These are phyloP conservation scores for Aspergillus candidus DNA, from an alignment of 2,329 filamentous ascomycete species.

Conservation along the genomic window DNA sequence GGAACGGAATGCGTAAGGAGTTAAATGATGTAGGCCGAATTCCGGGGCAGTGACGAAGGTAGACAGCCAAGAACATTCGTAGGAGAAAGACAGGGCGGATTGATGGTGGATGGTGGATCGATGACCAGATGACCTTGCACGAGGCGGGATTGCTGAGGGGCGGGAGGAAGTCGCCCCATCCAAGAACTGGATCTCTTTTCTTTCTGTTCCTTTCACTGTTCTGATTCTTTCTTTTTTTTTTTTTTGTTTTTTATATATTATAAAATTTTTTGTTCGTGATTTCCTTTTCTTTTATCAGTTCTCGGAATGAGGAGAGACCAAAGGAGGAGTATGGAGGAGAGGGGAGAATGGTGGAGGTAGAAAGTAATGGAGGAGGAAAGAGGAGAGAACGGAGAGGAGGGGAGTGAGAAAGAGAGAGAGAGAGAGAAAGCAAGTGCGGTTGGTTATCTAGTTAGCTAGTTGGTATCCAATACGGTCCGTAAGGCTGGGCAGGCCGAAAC, in stretches of 20 bases:
- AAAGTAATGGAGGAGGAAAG: neutral
- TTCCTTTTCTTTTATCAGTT: too few relatives aligned
- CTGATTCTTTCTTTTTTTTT: too few relatives aligned
- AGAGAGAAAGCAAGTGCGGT: conserved; percentile 11
- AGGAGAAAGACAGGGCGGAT: conserved; percentile 8
- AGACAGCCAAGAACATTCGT: neutral
- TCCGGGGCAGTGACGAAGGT: neutral
- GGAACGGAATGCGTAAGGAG: too few relatives aligned
- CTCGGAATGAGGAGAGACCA: too few relatives aligned
- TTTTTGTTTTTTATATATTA: too few relatives aligned
- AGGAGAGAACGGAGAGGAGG: conserved; percentile 2
- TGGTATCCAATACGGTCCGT: neutral
- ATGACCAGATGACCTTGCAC: conserved; percentile 11
- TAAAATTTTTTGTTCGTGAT: too few relatives aligned
- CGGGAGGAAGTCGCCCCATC: conserved; percentile 13
- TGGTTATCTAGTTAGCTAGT: too few relatives aligned
- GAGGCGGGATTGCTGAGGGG: conserved; percentile 8
- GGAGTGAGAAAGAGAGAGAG: conserved; percentile 6
- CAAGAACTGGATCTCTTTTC: conserved; percentile 1
- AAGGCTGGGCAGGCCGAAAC: too few relatives aligned
- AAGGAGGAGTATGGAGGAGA: neutral
- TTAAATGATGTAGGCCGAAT: neutral
- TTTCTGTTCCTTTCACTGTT: too few relatives aligned
- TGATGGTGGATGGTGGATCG: conserved; percentile 7
- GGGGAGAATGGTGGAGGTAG: conserved; percentile 1